Conservation (phyloP, 306 rosid genomes). For the Lathyrus sativus region DNA sequence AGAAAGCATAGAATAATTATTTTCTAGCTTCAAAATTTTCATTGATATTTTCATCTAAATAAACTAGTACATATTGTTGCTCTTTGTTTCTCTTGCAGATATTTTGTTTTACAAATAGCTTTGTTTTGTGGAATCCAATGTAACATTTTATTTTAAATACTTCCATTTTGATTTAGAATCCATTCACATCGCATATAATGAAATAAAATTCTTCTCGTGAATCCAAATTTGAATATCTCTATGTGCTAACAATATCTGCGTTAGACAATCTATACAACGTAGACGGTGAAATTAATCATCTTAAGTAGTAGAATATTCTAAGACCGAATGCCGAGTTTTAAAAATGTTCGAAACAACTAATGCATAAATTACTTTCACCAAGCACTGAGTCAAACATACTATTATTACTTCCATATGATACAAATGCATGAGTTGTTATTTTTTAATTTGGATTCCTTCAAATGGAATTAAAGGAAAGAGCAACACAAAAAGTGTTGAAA, state of each 20-base stretch:
- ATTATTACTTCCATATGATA: neutral
- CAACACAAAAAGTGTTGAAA: neutral
- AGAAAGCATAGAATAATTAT: constrained; percentile 36
- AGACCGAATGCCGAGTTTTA: too few relatives aligned
- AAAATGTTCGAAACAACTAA: neutral
- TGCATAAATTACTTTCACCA: neutral
- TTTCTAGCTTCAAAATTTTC: constrained; percentile 34
- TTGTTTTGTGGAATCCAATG: constrained; percentile 25
- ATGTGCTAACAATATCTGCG: too few relatives aligned
- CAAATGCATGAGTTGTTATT: neutral
- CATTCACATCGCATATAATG: too few relatives aligned
- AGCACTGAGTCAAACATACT: neutral
- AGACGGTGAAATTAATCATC: too few relatives aligned
- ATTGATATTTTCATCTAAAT: constrained; percentile 34
- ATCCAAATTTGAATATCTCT: too few relatives aligned
- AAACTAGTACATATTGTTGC: constrained; percentile 37
- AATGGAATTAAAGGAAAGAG: constrained; percentile 20
- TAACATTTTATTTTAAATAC: constrained; percentile 34
- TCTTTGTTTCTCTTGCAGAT: constrained; percentile 36
- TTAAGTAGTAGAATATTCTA: too few relatives aligned
- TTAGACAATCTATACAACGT: too few relatives aligned
- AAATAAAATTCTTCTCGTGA: too few relatives aligned
- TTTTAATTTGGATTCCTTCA: constrained; percentile 25
- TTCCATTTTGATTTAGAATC: neutral
- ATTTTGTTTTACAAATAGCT: constrained; percentile 7